Conservation (phyloP, 2,329 filamentous ascomycete species). For the Septoria petroselini region DNA sequence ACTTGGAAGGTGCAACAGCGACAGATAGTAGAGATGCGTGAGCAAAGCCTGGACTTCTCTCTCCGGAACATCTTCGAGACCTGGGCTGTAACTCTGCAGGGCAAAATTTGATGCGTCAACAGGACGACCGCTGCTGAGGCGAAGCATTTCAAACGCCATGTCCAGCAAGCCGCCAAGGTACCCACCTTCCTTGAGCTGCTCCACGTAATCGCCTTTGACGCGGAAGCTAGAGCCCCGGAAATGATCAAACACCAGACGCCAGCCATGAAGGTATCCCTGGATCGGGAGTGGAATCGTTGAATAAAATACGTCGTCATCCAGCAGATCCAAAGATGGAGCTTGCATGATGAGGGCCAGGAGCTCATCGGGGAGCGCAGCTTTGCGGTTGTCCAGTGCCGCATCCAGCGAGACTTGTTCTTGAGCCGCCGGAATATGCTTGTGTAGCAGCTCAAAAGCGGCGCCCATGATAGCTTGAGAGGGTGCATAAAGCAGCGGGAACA, state of each 20-base stretch:
- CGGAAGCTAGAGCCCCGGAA: constrained; percentile 64
- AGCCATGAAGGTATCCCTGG: constrained; percentile 79
- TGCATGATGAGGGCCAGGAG: constrained; percentile 79
- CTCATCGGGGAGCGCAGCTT: constrained; percentile 75
- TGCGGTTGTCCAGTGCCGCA: constrained; percentile 66
- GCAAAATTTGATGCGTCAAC: constrained; percentile 69
- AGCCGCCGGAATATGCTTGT: constrained; percentile 69
- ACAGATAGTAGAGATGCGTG: constrained; percentile 80
- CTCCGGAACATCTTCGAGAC: constrained; percentile 58
- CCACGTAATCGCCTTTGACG: constrained; percentile 75
- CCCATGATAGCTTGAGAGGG: constrained; percentile 73
- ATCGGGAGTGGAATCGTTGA: constrained; percentile 65
- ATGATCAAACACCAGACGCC: constrained; percentile 86
- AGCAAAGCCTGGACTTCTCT: constrained; percentile 79
- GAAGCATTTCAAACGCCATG: constrained; percentile 80
- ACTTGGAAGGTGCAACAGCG: constrained; percentile 71
- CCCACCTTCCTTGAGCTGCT: constrained; percentile 71
- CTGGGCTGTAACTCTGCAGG: constrained; percentile 60
- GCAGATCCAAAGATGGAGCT: constrained; percentile 66
- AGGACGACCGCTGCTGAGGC: constrained; percentile 69
- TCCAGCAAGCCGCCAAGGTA: constrained; percentile 68
- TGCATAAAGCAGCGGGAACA: constrained; percentile 74
- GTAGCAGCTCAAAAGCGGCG: constrained; percentile 75
- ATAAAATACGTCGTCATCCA: constrained; percentile 63
- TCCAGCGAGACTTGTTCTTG: constrained; percentile 84